phyloP scores from a whole-genome alignment of 805 yeast genomes.

The Metschnikowia borealis region DNA sequence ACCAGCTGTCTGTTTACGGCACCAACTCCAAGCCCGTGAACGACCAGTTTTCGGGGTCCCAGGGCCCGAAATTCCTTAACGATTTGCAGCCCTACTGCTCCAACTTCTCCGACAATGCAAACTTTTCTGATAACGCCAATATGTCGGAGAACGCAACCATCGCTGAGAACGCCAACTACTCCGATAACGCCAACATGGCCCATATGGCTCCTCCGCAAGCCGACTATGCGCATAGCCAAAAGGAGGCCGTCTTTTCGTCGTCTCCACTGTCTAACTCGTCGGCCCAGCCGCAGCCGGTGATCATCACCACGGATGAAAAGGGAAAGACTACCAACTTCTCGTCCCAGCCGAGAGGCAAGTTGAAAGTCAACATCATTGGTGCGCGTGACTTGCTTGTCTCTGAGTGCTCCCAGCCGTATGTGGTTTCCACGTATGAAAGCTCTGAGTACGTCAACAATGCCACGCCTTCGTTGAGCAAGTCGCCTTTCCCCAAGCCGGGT shows the following conservation, averaged over 20 bases:
- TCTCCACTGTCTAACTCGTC: slow-evolving; percentile 12
- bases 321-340: slow-evolving; percentile 32
- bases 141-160: background rate
- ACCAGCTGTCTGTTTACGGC: slow-evolving; percentile 62
- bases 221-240: background rate
- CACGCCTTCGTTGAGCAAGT: slow-evolving; percentile 48
- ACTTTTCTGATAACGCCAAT: background rate
- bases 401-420: slow-evolving; percentile 70
- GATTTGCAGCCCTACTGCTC: slow-evolving; percentile 21
- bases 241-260: slow-evolving; percentile 4
- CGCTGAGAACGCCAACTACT: no score
- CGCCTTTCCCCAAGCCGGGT: slow-evolving; percentile 20
- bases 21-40: slow-evolving; percentile 40
- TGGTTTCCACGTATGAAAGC: slow-evolving; percentile 86
- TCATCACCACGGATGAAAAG: slow-evolving; percentile 41
- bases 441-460: slow-evolving; percentile 86
- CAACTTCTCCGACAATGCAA: slow-evolving; percentile 7
- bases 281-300: slow-evolving; percentile 21
- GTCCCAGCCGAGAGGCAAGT: slow-evolving; percentile 69
- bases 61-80: slow-evolving; percentile 8
- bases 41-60: background rate
- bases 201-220: background rate
- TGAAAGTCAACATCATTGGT: slow-evolving; percentile 75
- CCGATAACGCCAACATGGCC: background rate
- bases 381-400: slow-evolving; percentile 66